Base-by-base conservation (phyloP, 805 yeast genomes). In the Wickerhamiella australiensis region DNA sequence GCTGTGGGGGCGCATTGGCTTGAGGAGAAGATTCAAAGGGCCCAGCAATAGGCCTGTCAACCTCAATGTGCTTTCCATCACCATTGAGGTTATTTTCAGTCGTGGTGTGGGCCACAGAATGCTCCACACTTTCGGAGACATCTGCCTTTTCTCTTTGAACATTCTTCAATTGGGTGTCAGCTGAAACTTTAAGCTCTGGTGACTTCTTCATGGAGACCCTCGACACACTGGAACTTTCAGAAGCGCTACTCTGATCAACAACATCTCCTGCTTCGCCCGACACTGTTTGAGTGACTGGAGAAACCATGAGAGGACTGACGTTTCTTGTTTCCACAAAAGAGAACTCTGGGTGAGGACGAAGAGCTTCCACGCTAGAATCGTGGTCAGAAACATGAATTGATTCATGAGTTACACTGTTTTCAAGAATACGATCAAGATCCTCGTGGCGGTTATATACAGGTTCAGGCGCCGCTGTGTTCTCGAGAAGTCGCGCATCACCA, bases 251-350 rank as follows among this genome's bases (percentile, higher is more conserved):
- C 8, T 41, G 9, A 6, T n/a, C 44, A 5, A 38, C 22, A 13
- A 23, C 5, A 15, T 15, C 25, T 20, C 25, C 31, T 8, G 23
- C 25, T 9, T 22, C 31, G 21, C 5, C 15, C 5, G 23, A 13
- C 3, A 13, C 26, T 4, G 26, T 6, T 5, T 20, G 26, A 5
- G n/a, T 12, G 26, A 37, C 26, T 5, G 44, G 44, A 12, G 29
- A 11, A 23, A 41, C 44, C 23, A 15, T 22, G 18, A 41, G n/a
- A 11, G 44, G 44, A 6, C 33, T 41, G 31, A 22, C 25, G 8
- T 41, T 41, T 41, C 44, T 41, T 12, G 29, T 22, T 21, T 41
- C 44, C 6, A 25, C 44, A 25, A 41, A 41, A 9, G 44, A 41
- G 20, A 41, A 41, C 8, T 41, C 44, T 13, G 44, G 31, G 20